Base-by-base conservation (phyloP, 2,329 filamentous ascomycete species). In the Colletotrichum ledebouriae region DNA sequence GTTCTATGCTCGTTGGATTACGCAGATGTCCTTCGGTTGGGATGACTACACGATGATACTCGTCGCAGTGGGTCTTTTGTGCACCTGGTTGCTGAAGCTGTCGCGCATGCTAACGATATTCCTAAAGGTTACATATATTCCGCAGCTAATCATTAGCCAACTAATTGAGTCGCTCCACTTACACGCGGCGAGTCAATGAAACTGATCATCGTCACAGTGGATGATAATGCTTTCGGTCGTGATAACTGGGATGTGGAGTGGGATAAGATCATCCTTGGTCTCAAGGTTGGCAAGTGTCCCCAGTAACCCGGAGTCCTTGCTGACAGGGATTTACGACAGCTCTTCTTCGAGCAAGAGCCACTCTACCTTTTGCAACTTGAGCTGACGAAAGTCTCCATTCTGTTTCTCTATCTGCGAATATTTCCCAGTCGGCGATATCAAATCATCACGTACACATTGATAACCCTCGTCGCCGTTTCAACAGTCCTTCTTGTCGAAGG, bases 181-280 rank as follows among this genome's bases (percentile, higher is more conserved):
- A 11, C 9, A 55, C 15, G 29, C 9, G 2, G 11, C 11, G 3
- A 10, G 17, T 29, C 6, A 13, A n/a, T 2, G 10, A 2, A 25
- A 17, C 17, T 60, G 12, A 60, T 10, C 13, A 46, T 13, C 2
- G 6, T n/a, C 3, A 3, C 13, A 62, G 49, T 62, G 49, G 59
- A 62, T 17, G 39, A 62, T 7, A 62, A 62, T 25, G 49, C 59
- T 3, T 62, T 62, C 10, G 49, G 59, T 15, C 59, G 59, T 6
- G 59, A 62, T n/a, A 62, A 25, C 22, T 62, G 59, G 59, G 55
- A 53, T 13, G 22, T 62, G 39, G 49, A 53, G 17, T 62, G 59
- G 59, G 49, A 46, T 13, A 53, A 62, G 39, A 62, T 62, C 9
- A 55, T 62, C 25, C n/a, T 62, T 7, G 39, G 59, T 9, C n/a